phyloP scores from a whole-genome alignment of 257 asterid species.

The Nyctanthes arbortristis region DNA sequence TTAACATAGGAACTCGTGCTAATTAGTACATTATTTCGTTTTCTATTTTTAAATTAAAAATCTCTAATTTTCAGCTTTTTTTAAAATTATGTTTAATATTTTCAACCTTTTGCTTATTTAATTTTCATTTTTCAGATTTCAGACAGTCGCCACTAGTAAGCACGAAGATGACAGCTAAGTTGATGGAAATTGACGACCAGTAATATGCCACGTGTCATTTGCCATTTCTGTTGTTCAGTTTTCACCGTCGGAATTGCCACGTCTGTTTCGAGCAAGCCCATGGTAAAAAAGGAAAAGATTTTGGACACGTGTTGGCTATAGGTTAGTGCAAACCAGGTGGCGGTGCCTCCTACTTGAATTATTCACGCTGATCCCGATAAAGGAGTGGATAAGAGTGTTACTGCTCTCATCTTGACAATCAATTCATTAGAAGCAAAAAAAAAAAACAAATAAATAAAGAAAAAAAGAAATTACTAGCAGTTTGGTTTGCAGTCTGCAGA shows the following conservation, averaged over 20 bases:
- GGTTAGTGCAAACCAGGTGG: neutral
- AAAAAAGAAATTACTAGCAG: too few relatives aligned
- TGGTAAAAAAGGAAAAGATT: neutral
- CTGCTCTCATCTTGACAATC: conserved; percentile 2
- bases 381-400: conserved; percentile 16
- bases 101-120: conserved; percentile 15
- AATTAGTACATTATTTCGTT: neutral
- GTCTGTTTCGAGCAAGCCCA: neutral
- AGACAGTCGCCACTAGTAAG: conserved; percentile 29
- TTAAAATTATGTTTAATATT: neutral
- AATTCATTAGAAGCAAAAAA: conserved; percentile 6
- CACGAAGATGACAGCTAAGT: conserved; percentile 46
- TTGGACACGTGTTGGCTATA: neutral
- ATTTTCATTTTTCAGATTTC: conserved; percentile 5
- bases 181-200: conserved; percentile 14
- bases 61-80: conserved; percentile 11
- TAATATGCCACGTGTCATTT: conserved; percentile 18
- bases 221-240: neutral
- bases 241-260: conserved; percentile 26
- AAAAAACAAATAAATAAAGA: conserved; percentile 12
- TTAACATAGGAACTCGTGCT: conserved; percentile 39
- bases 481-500: too few relatives aligned
- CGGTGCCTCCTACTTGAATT: neutral
- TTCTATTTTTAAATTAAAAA: neutral
- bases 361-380: conserved; percentile 22